These are phyloP conservation scores for Candida michaelii DNA, from an alignment of 805 yeast genomes.

Conservation along the genomic window DNA sequence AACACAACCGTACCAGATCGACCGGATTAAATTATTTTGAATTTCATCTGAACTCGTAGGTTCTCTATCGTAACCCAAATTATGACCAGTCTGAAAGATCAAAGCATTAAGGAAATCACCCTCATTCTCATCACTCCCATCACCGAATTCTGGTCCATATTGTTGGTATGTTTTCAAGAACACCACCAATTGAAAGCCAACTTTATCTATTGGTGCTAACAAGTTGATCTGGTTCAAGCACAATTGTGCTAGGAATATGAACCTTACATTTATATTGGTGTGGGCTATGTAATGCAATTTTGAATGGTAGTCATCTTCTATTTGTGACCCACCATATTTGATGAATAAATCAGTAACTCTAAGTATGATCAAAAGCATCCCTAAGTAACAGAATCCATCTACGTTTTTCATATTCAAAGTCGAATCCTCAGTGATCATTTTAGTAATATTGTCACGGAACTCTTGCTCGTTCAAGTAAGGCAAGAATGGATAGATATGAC, in stretches of 20 bases:
- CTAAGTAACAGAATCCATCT: conserved; percentile 35
- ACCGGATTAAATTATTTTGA: conserved; percentile 27
- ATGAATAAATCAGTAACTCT: conserved; percentile 35
- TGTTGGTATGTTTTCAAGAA: conserved; percentile 50
- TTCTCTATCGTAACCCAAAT: conserved; percentile 68
- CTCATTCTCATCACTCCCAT: conserved; percentile 56
- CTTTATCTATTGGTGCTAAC: conserved; percentile 42
- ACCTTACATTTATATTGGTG: conserved; percentile 29
- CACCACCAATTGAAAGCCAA: conserved; percentile 54
- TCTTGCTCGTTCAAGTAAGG: conserved; percentile 44
- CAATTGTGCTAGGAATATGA: conserved; percentile 28
- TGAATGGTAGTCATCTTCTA: conserved; percentile 16
- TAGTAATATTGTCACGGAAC: conserved; percentile 20
- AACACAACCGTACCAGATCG: conserved; percentile 33
- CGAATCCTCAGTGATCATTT: neutral
- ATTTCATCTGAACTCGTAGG: conserved; percentile 38
- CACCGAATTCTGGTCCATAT: conserved; percentile 55
- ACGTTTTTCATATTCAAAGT: conserved; percentile 22
- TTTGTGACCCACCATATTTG: conserved; percentile 14
- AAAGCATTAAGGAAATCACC: conserved; percentile 56
- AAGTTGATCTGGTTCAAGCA: conserved; percentile 37
- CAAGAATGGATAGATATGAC: conserved; percentile 42
- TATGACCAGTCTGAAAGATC: conserved; percentile 64
- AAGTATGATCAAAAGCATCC: conserved; percentile 32
- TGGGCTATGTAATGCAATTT: conserved; percentile 27